phyloP scores from a whole-genome alignment of 306 rosid species.

The Lathyrus sativus region DNA sequence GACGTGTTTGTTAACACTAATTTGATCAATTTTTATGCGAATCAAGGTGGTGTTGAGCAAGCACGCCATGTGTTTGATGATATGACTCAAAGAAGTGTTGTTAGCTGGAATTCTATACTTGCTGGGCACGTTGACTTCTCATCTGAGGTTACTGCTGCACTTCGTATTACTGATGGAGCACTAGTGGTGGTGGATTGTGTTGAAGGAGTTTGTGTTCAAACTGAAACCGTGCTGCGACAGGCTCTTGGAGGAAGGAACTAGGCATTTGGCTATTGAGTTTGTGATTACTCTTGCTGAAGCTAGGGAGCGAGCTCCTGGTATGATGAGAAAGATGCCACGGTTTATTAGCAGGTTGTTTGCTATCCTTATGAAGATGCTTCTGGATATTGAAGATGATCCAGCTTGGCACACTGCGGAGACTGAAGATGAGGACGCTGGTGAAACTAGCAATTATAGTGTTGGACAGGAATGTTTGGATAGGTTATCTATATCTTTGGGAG shows the following conservation, averaged over 20 bases:
- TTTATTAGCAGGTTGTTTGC: conserved; percentile 85
- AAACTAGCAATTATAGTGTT: conserved; percentile 82
- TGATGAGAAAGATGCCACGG: conserved; percentile 97
- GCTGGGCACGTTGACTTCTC: too few relatives aligned
- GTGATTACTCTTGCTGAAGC: conserved; percentile 96
- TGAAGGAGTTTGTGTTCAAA: too few relatives aligned
- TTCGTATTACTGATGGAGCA: too few relatives aligned
- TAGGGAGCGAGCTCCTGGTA: conserved; percentile 91
- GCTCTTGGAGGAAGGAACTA: conserved; percentile 81
- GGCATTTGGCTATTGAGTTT: conserved; percentile 93
- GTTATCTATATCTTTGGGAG: conserved; percentile 87
- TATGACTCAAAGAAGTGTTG: too few relatives aligned
- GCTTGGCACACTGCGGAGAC: conserved; percentile 83
- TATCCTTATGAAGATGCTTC: conserved; percentile 79
- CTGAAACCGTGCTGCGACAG: too few relatives aligned
- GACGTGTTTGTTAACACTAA: too few relatives aligned
- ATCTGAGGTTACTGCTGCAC: too few relatives aligned
- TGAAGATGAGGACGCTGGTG: conserved; percentile 92
- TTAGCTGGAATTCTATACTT: too few relatives aligned
- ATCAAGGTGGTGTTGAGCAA: too few relatives aligned
- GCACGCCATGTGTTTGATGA: too few relatives aligned
- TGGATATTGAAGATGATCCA: conserved; percentile 88
- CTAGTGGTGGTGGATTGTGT: too few relatives aligned
- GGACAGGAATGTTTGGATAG: conserved; percentile 97
- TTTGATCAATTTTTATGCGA: too few relatives aligned